Base-by-base conservation (phyloP, 768 basidiomycete genomes). In the Trametes elegans region DNA sequence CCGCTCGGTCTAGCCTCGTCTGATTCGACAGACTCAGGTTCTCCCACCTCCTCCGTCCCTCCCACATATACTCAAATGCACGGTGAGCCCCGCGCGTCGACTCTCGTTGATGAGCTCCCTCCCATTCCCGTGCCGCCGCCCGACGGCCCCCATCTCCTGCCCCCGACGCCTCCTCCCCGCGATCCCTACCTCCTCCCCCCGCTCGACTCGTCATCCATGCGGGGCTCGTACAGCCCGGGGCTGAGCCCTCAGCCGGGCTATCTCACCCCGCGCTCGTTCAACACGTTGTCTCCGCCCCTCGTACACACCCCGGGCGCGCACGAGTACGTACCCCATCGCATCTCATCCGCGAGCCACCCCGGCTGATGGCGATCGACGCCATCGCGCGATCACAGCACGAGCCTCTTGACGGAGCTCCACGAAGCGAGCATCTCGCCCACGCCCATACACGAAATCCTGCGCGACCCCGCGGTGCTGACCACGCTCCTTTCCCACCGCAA, bases 371-470 rank as follows among this genome's bases (percentile, higher is more conserved):
- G 39, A 50, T 50, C 48, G 36, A 24, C 36, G n/a, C 28, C 38
- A 16, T 28, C 48, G 5, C 35, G 10, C 53, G 18, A 49, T 19
- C 54, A 44, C 57, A 59, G 57, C 42, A 19, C 41, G 21, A 59
- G 60, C 27, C 51, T 62, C 24, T 40, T 62, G 38, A 35, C 61
- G 32, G 65, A 68, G 53, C 64, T 68, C 23, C 73, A 73, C 32
- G 76, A 79, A 64, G 78, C 74, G 18, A 72, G 74, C 23, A 67
- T 70, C 23, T 71, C 77, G 2, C 77, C 80, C 3, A 75, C 74
- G 1, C 78, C 79, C 23, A 62, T 81, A 21, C 69, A 70, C 26
- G 67, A 71, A 32, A 70, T 80, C 50, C 72, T 80, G 38, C 74
- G 67, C 55, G 78, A 79, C 63, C 76, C 80, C 6, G 67, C 67